Conservation (phyloP, 441 rosid genomes). For the Populus hybrid region DNA sequence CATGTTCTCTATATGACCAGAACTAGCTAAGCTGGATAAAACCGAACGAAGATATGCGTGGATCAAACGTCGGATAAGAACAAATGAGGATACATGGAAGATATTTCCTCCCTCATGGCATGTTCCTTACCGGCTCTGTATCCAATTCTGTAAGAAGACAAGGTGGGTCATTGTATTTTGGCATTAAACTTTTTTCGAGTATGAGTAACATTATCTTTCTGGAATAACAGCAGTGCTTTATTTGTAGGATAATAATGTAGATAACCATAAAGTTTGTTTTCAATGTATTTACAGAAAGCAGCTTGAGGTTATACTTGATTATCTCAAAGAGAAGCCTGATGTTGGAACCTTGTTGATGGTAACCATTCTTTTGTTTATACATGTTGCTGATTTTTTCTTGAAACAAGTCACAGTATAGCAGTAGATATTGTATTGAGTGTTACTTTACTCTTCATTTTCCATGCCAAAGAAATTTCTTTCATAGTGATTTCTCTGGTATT, state of each 20-base stretch:
- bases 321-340: conserved; percentile 92
- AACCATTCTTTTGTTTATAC: conserved; percentile 15
- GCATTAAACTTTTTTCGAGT: not conserved
- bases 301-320: conserved; percentile 78
- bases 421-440: not conserved
- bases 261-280: not conserved
- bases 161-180: conserved; percentile 44
- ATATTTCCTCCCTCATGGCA: conserved; percentile 97
- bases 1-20: conserved; percentile 38
- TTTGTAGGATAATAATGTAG: not conserved
- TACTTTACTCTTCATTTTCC: conserved; percentile 1
- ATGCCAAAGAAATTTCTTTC: not conserved
- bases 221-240: not conserved
- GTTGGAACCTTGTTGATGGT: conserved; percentile 87
- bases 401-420: not conserved
- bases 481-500: not conserved
- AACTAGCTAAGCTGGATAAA: conserved; percentile 97
- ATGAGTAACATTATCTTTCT: not conserved
- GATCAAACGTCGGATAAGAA: conserved; percentile 96
- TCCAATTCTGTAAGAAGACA: conserved; percentile 95
- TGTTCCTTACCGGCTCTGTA: conserved; percentile 92
- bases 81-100: conserved; percentile 98
- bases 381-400: not conserved
- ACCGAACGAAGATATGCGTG: conserved; percentile 97
- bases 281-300: conserved; percentile 72